A percentile compares a stretch with the other conserved stretches of the same genome.
Evolutionary conservation across 306 rosid species (phyloP).

Genomic region (Quercus gilva): DNA sequence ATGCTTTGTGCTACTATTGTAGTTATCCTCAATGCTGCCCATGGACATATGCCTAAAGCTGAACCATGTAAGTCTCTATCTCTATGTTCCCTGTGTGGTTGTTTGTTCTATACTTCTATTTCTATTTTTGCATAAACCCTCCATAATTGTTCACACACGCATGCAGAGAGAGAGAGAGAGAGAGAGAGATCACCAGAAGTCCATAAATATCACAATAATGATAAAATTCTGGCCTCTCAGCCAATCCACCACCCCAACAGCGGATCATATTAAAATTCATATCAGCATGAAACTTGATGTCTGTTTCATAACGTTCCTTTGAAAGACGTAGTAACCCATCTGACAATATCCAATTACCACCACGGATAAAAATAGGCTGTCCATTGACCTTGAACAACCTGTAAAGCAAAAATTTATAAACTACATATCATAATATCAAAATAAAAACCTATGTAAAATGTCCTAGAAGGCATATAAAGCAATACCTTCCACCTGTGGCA

Average conservation of each 20-base stretch:
- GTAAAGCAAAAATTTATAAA: conserved; percentile 14
- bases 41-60: not conserved
- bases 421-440: conserved; percentile 11
- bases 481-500: conserved; percentile 85
- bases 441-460: conserved; percentile 2
- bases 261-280: conserved; percentile 98
- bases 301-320: conserved; percentile 75
- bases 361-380: conserved; percentile 80
- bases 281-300: conserved; percentile 89
- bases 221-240: conserved; percentile 96
- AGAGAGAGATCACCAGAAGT: conserved; percentile 63
- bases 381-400: conserved; percentile 97
- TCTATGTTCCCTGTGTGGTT: not conserved
- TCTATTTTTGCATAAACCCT: not conserved
- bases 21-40: too few species aligned
- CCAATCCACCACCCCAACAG: conserved; percentile 97
- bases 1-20: too few species aligned
- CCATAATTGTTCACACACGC: not conserved
- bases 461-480: not conserved
- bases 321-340: conserved; percentile 92
- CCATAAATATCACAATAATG: conserved; percentile 85
- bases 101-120: too few species aligned
- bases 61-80: not conserved
- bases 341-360: conserved; percentile 97
- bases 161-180: not conserved